These are phyloP conservation scores for Aeschynomene evenia DNA, from an alignment of 306 rosid genomes.

Conservation along the genomic window DNA sequence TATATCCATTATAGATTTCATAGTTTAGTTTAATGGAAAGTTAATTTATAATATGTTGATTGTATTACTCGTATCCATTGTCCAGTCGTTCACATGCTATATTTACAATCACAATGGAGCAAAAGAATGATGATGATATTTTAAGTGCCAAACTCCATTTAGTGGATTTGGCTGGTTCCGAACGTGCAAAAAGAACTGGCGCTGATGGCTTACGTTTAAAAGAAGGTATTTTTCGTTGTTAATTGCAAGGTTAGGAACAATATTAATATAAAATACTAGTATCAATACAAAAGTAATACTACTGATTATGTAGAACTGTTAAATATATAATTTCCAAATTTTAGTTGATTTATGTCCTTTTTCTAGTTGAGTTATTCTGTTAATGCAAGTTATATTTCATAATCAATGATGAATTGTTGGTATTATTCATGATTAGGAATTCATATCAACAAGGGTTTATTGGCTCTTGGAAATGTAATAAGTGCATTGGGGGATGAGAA, in stretches of 20 bases:
- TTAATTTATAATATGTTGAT: constrained; percentile 8
- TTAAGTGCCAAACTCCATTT: constrained; percentile 86
- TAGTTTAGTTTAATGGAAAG: constrained; percentile 30
- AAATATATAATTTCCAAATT: background rate
- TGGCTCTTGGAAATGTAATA: constrained; percentile 94
- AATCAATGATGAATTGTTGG: background rate
- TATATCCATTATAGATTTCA: too few relatives aligned
- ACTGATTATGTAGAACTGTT: background rate
- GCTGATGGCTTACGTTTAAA: constrained; percentile 94
- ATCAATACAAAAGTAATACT: background rate
- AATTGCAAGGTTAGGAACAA: background rate
- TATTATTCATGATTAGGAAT: constrained; percentile 63
- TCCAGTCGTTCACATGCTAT: constrained; percentile 95
- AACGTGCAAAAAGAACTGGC: constrained; percentile 92
- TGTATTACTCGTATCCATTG: constrained; percentile 1
- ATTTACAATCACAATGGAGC: constrained; percentile 90
- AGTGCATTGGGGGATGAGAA: constrained; percentile 98
- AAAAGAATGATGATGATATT: constrained; percentile 87
- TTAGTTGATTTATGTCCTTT: background rate
- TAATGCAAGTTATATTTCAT: constrained; percentile 15
- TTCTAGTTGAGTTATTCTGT: constrained; percentile 7
- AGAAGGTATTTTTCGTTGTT: constrained; percentile 64
- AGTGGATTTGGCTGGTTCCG: constrained; percentile 98
- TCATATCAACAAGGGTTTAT: constrained; percentile 92
- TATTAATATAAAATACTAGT: background rate